phyloP scores from a whole-genome alignment of 2,329 filamentous ascomycete genomes.

The Colletotrichum tabaci region DNA sequence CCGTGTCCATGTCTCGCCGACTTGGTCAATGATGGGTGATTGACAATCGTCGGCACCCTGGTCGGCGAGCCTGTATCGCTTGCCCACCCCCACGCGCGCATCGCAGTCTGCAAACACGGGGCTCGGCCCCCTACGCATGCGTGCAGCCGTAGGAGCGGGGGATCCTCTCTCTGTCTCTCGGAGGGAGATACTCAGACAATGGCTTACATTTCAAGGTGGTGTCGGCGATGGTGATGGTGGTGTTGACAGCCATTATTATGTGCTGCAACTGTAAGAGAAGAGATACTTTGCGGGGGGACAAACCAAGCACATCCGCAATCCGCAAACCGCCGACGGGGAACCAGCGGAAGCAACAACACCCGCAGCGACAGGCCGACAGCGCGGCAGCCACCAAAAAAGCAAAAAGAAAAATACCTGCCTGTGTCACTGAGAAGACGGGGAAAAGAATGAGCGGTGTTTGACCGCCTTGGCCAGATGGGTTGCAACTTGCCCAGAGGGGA shows the following conservation, averaged over 20 bases:
- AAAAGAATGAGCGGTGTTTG: conserved; percentile 42
- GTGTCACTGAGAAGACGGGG: conserved; percentile 2
- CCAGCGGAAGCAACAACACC: conserved; percentile 23
- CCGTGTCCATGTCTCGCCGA: conserved; percentile 1
- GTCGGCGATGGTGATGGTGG: background rate
- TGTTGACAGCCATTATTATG: background rate
- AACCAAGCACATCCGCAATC: background rate
- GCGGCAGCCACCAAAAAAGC: conserved; percentile 9
- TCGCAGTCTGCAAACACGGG: conserved; percentile 31
- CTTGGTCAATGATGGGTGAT: background rate
- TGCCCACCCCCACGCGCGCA: conserved; percentile 25
- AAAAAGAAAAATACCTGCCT: background rate
- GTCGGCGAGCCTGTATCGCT: conserved; percentile 11
- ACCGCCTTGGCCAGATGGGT: conserved; percentile 35
- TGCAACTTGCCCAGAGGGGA: background rate
- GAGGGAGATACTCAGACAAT: background rate
- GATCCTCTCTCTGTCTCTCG: background rate
- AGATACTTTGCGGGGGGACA: background rate
- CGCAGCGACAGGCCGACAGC: conserved; percentile 19
- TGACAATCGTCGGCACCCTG: conserved; percentile 1
- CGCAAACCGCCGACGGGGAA: conserved; percentile 37
- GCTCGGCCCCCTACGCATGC: background rate
- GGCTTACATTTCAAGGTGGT: background rate
- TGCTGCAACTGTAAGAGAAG: too few species aligned
- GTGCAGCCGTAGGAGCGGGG: background rate